Conservation (phyloP, 768 basidiomycete species). For the Hericium erinaceus region DNA sequence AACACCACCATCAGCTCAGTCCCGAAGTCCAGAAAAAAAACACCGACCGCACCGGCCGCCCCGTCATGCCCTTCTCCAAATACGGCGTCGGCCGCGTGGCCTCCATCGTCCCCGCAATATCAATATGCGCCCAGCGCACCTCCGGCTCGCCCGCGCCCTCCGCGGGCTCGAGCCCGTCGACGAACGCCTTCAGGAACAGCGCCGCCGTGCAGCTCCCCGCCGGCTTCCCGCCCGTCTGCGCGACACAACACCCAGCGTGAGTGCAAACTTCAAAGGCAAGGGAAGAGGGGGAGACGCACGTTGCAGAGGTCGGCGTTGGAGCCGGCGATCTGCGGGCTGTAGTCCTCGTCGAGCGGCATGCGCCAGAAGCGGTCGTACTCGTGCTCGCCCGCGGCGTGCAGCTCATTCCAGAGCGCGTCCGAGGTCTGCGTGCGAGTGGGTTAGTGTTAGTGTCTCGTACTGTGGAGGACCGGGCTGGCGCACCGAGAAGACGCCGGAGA, state of each 20-base stretch:
- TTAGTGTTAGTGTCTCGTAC: background rate
- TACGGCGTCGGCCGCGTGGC: constrained; percentile 48
- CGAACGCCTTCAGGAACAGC: constrained; percentile 78
- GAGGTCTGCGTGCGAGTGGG: constrained; percentile 39
- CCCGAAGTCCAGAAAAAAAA: background rate
- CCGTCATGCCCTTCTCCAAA: constrained; percentile 70
- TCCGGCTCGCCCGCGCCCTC: constrained; percentile 35
- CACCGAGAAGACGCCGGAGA: constrained; percentile 72
- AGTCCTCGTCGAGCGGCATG: constrained; percentile 82
- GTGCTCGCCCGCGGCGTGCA: constrained; percentile 58
- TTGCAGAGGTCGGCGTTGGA: constrained; percentile 82
- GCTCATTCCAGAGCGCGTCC: constrained; percentile 62
- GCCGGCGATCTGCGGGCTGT: constrained; percentile 61
- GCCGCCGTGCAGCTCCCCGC: constrained; percentile 78
- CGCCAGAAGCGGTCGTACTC: constrained; percentile 87
- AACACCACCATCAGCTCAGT: background rate
- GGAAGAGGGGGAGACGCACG: constrained; percentile 25
- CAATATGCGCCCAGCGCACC: constrained; percentile 81
- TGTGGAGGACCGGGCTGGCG: constrained; percentile 8
- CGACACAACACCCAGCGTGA: background rate
- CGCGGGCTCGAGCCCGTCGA: constrained; percentile 60
- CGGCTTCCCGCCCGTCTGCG: constrained; percentile 59
- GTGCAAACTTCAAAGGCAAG: background rate
- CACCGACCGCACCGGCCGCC: constrained; percentile 65
- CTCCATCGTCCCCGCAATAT: constrained; percentile 77